Conservation (phyloP, 305 asterid genomes). For the Salvia sclarea region DNA sequence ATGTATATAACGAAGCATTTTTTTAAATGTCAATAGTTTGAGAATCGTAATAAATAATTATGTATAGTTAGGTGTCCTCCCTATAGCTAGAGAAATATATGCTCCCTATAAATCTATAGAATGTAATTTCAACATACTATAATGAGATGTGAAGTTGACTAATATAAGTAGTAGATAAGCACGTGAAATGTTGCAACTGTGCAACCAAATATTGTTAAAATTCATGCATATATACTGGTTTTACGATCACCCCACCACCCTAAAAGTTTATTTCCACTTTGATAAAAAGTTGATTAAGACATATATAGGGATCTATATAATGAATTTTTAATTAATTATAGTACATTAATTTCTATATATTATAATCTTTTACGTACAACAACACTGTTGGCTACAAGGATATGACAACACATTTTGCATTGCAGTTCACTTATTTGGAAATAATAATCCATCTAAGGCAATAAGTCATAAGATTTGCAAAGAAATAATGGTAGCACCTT, state of each 20-base stretch:
- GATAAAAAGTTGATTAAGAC: neutral
- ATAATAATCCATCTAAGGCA: neutral
- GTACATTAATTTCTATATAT: too few species aligned
- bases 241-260: neutral
- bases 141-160: neutral
- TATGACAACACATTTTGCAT: neutral
- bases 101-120: neutral
- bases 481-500: neutral
- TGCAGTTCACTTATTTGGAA: too few species aligned
- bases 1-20: too few species aligned
- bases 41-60: too few species aligned
- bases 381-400: neutral
- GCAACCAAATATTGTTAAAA: neutral
- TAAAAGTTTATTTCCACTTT: too few species aligned
- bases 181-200: neutral
- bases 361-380: too few species aligned
- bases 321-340: neutral
- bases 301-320: neutral
- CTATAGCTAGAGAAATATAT: neutral
- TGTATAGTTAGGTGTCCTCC: too few species aligned
- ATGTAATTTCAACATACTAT: neutral
- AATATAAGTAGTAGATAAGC: neutral
- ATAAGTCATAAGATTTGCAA: neutral
- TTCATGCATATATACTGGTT: neutral
- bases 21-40: too few species aligned